Evolutionary conservation across 768 basidiomycete species (phyloP).

Genomic region (Pleurotus salmoneostramineus): DNA sequence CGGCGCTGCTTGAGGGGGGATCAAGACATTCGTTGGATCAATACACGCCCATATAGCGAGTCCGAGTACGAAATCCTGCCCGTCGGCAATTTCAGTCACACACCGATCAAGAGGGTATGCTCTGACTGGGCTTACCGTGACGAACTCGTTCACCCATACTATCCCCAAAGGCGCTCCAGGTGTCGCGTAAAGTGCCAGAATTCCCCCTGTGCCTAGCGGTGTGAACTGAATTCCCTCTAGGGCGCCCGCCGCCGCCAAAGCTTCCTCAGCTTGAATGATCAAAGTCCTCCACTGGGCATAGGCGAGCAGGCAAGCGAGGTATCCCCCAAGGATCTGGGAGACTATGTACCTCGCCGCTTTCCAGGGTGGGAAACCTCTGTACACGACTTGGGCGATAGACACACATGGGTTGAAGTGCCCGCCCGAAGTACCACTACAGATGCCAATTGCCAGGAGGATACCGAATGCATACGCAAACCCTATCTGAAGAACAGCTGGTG

Average conservation of each 20-base stretch:
- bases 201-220: conserved; percentile 44
- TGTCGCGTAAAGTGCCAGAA: conserved; percentile 44
- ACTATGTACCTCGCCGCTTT: conserved; percentile 61
- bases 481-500: conserved; percentile 49
- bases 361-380: conserved; percentile 48
- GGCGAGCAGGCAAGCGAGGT: conserved; percentile 54
- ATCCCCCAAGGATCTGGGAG: conserved; percentile 64
- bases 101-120: not conserved
- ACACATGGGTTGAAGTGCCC: conserved; percentile 68
- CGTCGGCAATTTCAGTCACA: not conserved
- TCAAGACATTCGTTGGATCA: conserved; percentile 56
- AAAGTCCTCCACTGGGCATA: conserved; percentile 60
- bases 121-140: conserved; percentile 34
- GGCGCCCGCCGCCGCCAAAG: conserved; percentile 18
- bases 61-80: conserved; percentile 42
- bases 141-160: conserved; percentile 53
- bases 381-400: conserved; percentile 46
- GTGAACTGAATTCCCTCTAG: conserved; percentile 27
- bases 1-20: conserved; percentile 50
- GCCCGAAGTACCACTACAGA: conserved; percentile 51
- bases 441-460: conserved; percentile 52
- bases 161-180: conserved; percentile 41
- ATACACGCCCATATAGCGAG: conserved; percentile 47
- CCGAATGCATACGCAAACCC: conserved; percentile 58
- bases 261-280: conserved; percentile 33